These are phyloP conservation scores for Hypoxylon trugodes DNA, from an alignment of 495 filamentous ascomycete species.

Conservation along the genomic window DNA sequence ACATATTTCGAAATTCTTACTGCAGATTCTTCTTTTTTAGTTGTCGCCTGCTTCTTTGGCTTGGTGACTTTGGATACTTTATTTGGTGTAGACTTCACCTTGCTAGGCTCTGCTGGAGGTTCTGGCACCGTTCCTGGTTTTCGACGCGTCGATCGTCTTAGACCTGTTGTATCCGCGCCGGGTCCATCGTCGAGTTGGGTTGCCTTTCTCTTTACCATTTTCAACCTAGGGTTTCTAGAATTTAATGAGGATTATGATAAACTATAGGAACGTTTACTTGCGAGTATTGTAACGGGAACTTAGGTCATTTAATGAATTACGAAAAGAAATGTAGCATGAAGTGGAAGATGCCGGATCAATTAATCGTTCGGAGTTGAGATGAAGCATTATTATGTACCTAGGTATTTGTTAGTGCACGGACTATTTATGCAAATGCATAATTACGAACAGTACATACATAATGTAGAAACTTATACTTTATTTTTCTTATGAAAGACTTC, in stretches of 20 bases:
- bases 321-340: too few relatives aligned
- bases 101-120: not conserved
- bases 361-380: not conserved
- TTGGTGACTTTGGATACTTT: not conserved
- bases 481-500: too few relatives aligned
- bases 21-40: conserved; percentile 7
- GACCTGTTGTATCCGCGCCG: conserved; percentile 9
- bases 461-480: not conserved
- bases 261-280: too few relatives aligned
- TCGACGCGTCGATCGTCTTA: conserved; percentile 45
- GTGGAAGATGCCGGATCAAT: not conserved
- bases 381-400: not conserved
- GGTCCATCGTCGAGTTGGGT: conserved; percentile 18
- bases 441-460: not conserved
- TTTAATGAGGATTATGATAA: not conserved
- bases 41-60: not conserved
- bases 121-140: conserved; percentile 24
- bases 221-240: not conserved
- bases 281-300: too few relatives aligned
- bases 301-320: too few relatives aligned
- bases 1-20: conserved; percentile 11
- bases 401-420: too few relatives aligned
- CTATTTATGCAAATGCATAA: not conserved
- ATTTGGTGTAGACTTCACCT: not conserved
- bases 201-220: conserved; percentile 55